Conservation (phyloP, 2,329 filamentous ascomycete genomes). For the Colletotrichum orchidophilum region DNA sequence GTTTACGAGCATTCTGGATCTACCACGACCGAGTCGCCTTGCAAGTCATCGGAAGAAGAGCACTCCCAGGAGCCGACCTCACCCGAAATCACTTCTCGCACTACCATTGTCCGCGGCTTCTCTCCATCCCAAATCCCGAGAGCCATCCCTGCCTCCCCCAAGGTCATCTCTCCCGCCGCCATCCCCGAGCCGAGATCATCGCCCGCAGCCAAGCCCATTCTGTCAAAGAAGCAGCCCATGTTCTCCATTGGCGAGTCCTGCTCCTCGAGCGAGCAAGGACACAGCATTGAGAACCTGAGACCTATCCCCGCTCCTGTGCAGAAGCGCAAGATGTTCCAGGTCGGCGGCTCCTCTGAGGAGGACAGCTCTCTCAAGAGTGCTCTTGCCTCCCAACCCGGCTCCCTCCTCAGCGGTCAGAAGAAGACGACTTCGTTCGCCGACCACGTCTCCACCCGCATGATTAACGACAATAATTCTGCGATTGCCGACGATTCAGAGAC, state of each 20-base stretch:
- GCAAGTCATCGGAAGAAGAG: conserved; percentile 71
- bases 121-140: conserved; percentile 75
- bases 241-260: conserved; percentile 84
- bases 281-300: conserved; percentile 56
- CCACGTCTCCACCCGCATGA: conserved; percentile 74
- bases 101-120: conserved; percentile 85
- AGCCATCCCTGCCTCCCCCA: conserved; percentile 58
- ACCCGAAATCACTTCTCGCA: conserved; percentile 60
- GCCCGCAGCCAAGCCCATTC: conserved; percentile 72
- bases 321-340: conserved; percentile 58
- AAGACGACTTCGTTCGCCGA: conserved; percentile 88
- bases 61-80: conserved; percentile 46
- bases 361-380: conserved; percentile 76
- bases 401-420: conserved; percentile 60
- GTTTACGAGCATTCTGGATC: conserved; percentile 54
- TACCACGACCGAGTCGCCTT: conserved; percentile 57
- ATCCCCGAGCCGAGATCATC: conserved; percentile 70
- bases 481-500: conserved; percentile 64
- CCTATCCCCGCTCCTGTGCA: conserved; percentile 42
- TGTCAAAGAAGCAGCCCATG: conserved; percentile 69
- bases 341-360: conserved; percentile 75
- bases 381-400: conserved; percentile 54
- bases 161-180: conserved; percentile 60
- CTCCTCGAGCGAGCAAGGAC: conserved; percentile 71
- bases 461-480: conserved; percentile 64